Conservation (phyloP, 495 filamentous ascomycete species). For the Penicillium paxilli region DNA sequence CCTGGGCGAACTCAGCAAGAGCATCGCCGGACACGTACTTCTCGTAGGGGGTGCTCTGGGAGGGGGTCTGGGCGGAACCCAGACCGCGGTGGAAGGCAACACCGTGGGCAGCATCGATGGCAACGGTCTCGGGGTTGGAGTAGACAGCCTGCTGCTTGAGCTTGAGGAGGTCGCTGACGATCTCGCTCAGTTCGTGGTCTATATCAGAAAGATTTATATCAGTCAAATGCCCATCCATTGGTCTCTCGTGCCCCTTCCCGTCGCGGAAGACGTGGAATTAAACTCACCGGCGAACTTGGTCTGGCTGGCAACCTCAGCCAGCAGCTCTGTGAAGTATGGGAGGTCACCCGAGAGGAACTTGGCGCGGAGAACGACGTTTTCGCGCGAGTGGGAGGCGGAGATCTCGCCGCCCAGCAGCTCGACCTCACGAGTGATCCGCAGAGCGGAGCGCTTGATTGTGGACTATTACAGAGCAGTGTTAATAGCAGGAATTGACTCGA, state of each 20-base stretch:
- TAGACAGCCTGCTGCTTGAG: slow-evolving; percentile 68
- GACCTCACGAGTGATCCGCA: slow-evolving; percentile 90
- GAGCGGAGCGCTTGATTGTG: slow-evolving; percentile 78
- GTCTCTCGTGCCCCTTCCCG: not conserved
- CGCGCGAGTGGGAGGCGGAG: slow-evolving; percentile 80
- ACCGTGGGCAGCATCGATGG: slow-evolving; percentile 81
- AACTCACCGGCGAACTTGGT: slow-evolving; percentile 83
- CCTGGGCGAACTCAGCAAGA: slow-evolving; percentile 68
- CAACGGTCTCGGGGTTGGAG: slow-evolving; percentile 65
- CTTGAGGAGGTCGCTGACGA: slow-evolving; percentile 72
- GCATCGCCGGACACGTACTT: slow-evolving; percentile 75
- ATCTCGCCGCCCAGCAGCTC: slow-evolving; percentile 92
- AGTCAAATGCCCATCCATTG: slow-evolving; percentile 7
- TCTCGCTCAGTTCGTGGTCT: slow-evolving; percentile 89
- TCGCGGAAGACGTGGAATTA: not conserved
- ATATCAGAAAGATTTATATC: slow-evolving; percentile 11
- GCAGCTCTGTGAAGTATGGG: slow-evolving; percentile 94
- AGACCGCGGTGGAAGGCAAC: slow-evolving; percentile 94
- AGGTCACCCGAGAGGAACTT: slow-evolving; percentile 94
- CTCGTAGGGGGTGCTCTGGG: slow-evolving; percentile 64
- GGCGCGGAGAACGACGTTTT: slow-evolving; percentile 86
- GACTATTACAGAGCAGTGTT: no score
- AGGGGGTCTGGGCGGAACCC: slow-evolving; percentile 70
- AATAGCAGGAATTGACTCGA: no score
- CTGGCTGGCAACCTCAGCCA: slow-evolving; percentile 84